These are phyloP conservation scores for Nosema granulosis DNA, from an alignment of 371 early-diverging fungal genomes.

Conservation along the genomic window DNA sequence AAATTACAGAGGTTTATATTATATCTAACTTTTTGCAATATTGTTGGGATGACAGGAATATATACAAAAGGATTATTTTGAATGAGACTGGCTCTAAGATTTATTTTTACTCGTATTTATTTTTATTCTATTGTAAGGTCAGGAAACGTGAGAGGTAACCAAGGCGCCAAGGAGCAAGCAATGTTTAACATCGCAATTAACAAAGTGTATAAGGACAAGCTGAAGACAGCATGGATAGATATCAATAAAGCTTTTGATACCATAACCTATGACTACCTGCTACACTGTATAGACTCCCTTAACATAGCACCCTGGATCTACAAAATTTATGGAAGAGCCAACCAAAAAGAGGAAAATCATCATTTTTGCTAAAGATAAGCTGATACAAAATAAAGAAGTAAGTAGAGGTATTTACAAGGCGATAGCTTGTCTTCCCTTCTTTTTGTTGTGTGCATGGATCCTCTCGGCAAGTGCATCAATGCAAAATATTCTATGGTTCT, in stretches of 20 bases:
- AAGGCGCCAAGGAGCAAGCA: conserved; percentile 38
- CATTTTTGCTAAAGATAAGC: background rate
- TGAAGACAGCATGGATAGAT: conserved; percentile 3
- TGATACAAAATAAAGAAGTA: background rate
- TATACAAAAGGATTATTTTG: too few relatives aligned
- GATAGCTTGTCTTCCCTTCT: background rate
- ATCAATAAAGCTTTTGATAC: background rate
- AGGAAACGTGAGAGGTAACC: too few relatives aligned
- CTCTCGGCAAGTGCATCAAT: background rate
- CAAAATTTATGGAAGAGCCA: background rate
- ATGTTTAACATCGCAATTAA: conserved; percentile 13
- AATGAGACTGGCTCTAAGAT: too few relatives aligned
- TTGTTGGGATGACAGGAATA: too few relatives aligned
- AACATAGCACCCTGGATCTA: background rate
- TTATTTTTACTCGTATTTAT: too few relatives aligned
- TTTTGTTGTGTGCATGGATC: background rate
- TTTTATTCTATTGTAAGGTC: too few relatives aligned
- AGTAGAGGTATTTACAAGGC: background rate
- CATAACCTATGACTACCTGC: conserved; percentile 8
- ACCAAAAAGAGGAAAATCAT: background rate
- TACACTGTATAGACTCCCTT: too few relatives aligned
- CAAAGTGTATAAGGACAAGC: background rate
- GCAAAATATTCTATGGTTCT: background rate
- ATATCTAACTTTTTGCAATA: too few relatives aligned
- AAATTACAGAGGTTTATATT: too few relatives aligned